Percentiles rank a stretch among this genome's conserved stretches.
phyloP scores from a whole-genome alignment of 768 basidiomycete genomes.

The Xerocomus potaroensis region DNA sequence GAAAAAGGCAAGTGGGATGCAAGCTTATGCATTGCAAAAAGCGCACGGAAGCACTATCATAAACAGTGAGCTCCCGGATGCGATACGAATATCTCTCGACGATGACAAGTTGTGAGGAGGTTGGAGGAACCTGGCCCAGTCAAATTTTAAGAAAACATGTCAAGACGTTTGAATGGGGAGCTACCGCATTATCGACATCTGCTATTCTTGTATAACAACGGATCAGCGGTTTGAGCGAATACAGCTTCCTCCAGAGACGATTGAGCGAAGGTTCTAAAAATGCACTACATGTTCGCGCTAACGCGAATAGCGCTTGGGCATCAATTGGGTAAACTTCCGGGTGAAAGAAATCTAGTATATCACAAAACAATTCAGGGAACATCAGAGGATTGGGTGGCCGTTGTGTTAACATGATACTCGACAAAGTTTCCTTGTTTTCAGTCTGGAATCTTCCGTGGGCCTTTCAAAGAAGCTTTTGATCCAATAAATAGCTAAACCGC shows the following conservation, averaged over 20 bases:
- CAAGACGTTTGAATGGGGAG: background rate
- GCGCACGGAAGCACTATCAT: background rate
- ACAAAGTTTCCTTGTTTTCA: too few relatives aligned
- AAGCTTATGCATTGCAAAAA: conserved; percentile 8
- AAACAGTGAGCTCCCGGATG: conserved; percentile 2
- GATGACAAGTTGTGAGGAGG: conserved; percentile 1
- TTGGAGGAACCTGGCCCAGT: conserved; percentile 2
- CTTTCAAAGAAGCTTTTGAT: too few relatives aligned
- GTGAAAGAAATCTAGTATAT: conserved; percentile 2
- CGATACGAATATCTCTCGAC: conserved; percentile 8
- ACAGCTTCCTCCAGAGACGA: conserved; percentile 6
- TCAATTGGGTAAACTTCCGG: background rate
- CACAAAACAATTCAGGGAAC: conserved; percentile 7
- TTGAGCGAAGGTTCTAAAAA: conserved; percentile 10
- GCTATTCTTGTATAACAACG: conserved; percentile 2
- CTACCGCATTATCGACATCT: background rate
- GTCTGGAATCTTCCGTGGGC: too few relatives aligned
- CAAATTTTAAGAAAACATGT: background rate
- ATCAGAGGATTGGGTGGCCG: background rate
- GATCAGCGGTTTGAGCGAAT: conserved; percentile 12
- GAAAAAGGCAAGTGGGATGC: conserved; percentile 3
- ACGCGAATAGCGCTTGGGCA: background rate
- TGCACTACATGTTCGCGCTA: conserved; percentile 8
- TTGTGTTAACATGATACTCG: background rate
- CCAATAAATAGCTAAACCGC: too few relatives aligned